Percentiles rank a stretch among this genome's conserved stretches.
phyloP scores from a whole-genome alignment of 805 yeast species.

The Yarrowia sp. region DNA sequence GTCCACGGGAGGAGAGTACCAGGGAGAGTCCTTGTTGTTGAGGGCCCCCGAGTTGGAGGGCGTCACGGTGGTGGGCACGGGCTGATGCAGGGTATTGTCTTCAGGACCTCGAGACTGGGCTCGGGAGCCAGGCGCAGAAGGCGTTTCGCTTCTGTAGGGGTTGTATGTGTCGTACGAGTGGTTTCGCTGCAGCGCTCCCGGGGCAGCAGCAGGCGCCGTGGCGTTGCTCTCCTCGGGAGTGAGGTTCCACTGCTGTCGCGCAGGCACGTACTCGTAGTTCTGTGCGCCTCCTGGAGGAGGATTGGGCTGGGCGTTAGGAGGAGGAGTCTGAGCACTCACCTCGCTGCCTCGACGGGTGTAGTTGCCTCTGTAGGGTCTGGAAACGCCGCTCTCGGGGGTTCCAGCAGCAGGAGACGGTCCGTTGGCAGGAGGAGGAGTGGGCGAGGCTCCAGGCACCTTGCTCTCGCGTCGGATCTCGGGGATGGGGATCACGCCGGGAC shows the following conservation, averaged over 20 bases:
- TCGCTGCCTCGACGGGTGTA: slow-evolving; percentile 29
- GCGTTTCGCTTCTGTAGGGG: slow-evolving; percentile 2
- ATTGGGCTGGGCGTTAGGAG: background rate
- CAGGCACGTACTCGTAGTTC: slow-evolving; percentile 27
- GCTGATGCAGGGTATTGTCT: slow-evolving; percentile 6
- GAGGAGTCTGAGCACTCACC: slow-evolving; percentile 13
- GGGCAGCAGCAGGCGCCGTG: background rate
- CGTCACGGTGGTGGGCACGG: slow-evolving; percentile 6
- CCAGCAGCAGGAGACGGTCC: background rate
- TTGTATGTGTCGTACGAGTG: slow-evolving; percentile 24
- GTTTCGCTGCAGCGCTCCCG: slow-evolving; percentile 13
- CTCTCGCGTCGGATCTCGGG: slow-evolving; percentile 33
- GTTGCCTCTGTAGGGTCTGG: slow-evolving; percentile 17
- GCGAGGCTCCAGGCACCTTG: slow-evolving; percentile 17
- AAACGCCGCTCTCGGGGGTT: slow-evolving; percentile 5
- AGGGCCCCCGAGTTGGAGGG: slow-evolving; percentile 12
- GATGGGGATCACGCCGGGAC: slow-evolving; percentile 37
- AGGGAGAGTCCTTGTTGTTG: slow-evolving; percentile 15
- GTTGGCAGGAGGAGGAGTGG: background rate
- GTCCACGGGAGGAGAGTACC: slow-evolving; percentile 14
- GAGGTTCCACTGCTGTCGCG: slow-evolving; percentile 28
- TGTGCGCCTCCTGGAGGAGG: slow-evolving; percentile 15
- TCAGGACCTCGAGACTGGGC: slow-evolving; percentile 7
- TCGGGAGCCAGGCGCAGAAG: background rate
- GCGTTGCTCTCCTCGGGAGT: slow-evolving; percentile 5